Percentiles rank a stretch among this genome's conserved stretches.
These are phyloP conservation scores for Hypoxylon lenormandii DNA, from an alignment of 495 filamentous ascomycete species.

Conservation along the genomic window DNA sequence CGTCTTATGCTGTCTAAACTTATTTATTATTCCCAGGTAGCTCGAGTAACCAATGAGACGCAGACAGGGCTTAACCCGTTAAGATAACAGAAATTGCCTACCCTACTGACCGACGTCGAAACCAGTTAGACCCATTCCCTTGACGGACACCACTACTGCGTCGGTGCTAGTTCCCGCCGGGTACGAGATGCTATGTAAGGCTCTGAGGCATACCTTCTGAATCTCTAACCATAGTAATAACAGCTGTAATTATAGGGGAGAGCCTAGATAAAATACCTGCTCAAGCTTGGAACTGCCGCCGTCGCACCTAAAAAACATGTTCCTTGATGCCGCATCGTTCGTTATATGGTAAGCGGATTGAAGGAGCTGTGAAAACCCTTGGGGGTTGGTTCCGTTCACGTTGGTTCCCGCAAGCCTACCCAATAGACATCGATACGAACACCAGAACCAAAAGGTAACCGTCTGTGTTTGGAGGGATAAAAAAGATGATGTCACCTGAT, in stretches of 20 bases:
- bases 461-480: constrained; percentile 16
- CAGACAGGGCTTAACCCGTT: constrained; percentile 5
- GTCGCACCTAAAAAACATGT: constrained; percentile 27
- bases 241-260: constrained; percentile 7
- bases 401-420: constrained; percentile 25
- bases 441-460: constrained; percentile 29
- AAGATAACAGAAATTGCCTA: constrained; percentile 45
- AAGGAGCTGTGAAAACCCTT: constrained; percentile 14
- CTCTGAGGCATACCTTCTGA: not conserved
- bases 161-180: constrained; percentile 30
- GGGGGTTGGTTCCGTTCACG: not conserved
- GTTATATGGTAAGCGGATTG: constrained; percentile 22
- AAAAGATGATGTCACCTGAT: constrained; percentile 37
- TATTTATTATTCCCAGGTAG: constrained; percentile 18
- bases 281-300: constrained; percentile 39
- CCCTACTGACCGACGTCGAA: constrained; percentile 37
- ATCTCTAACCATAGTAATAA: not conserved
- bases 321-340: constrained; percentile 32
- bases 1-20: constrained; percentile 2
- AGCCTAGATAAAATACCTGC: constrained; percentile 11
- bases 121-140: constrained; percentile 28
- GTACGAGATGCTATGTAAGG: not conserved
- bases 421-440: constrained; percentile 23
- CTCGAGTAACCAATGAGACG: constrained; percentile 22
- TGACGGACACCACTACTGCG: constrained; percentile 30